phyloP scores from a whole-genome alignment of 2,329 filamentous ascomycete species.

The Bipolaris bicolor region DNA sequence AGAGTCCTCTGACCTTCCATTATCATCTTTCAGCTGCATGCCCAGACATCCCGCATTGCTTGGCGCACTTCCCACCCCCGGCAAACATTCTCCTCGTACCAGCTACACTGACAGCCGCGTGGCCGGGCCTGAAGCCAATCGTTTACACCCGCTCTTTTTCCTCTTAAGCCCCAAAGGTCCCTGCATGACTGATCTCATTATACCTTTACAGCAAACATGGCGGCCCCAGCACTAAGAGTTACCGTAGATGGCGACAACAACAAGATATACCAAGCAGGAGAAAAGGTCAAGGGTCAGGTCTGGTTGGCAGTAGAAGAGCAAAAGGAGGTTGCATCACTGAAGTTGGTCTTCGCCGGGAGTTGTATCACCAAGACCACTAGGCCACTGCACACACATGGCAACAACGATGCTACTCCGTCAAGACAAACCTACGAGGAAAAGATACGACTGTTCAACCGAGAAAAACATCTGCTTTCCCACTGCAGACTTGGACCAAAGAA shows the following conservation, averaged over 20 bases:
- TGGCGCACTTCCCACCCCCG: conserved; percentile 33
- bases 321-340: conserved; percentile 36
- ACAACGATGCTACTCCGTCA: conserved; percentile 19
- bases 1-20: conserved; percentile 26
- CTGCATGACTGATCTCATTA: conserved; percentile 33
- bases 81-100: conserved; percentile 41
- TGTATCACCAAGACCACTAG: conserved; percentile 44
- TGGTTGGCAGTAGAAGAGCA: conserved; percentile 37
- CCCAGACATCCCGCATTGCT: conserved; percentile 38
- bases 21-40: conserved; percentile 34
- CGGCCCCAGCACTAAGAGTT: conserved; percentile 35
- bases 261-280: conserved; percentile 39
- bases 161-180: conserved; percentile 34
- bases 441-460: conserved; percentile 38
- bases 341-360: conserved; percentile 39
- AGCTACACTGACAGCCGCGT: conserved; percentile 37
- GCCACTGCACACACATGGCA: conserved; percentile 28
- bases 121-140: conserved; percentile 30
- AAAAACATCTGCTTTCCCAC: conserved; percentile 30
- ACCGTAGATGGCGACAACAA: conserved; percentile 41
- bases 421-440: conserved; percentile 38
- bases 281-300: conserved; percentile 44
- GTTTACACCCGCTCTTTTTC: conserved; percentile 5
- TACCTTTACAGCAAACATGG: conserved; percentile 29
- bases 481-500: conserved; percentile 33